These are phyloP conservation scores for Tricholoma sp. DNA, from an alignment of 768 basidiomycete species.

Conservation along the genomic window DNA sequence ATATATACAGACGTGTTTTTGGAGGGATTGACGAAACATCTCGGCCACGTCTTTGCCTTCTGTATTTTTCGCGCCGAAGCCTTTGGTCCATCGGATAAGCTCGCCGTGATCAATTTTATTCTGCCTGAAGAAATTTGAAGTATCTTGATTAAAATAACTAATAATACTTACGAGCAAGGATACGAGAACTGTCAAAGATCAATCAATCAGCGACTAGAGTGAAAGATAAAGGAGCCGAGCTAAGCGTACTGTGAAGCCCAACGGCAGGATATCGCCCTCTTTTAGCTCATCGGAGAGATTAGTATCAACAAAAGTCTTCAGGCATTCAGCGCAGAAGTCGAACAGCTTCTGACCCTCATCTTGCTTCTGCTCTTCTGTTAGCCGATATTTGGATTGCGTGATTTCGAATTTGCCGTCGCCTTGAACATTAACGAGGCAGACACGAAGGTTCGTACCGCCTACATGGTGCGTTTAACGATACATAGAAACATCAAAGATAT, in stretches of 20 bases:
- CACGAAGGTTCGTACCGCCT: conserved; percentile 98
- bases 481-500: not conserved
- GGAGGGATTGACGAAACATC: conserved; percentile 85
- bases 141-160: not conserved
- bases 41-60: conserved; percentile 91
- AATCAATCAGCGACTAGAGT: conserved; percentile 1
- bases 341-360: conserved; percentile 94
- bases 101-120: conserved; percentile 88
- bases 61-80: conserved; percentile 87
- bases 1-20: conserved; percentile 57
- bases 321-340: conserved; percentile 94
- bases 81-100: conserved; percentile 99
- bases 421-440: conserved; percentile 89
- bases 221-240: not conserved
- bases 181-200: conserved; percentile 72
- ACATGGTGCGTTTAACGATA: not conserved
- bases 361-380: conserved; percentile 97
- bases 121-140: conserved; percentile 49
- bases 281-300: conserved; percentile 51
- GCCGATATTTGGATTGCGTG: conserved; percentile 94
- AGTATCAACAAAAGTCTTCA: conserved; percentile 82
- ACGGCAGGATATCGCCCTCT: conserved; percentile 59
- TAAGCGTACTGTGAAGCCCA: conserved; percentile 86
- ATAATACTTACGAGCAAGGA: conserved; percentile 72
- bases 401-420: conserved; percentile 97